Evolutionary conservation across 257 asterid genomes (phyloP), one percentile per base, ranked within the genome.

Genomic region (Verbena officinalis): DNA sequence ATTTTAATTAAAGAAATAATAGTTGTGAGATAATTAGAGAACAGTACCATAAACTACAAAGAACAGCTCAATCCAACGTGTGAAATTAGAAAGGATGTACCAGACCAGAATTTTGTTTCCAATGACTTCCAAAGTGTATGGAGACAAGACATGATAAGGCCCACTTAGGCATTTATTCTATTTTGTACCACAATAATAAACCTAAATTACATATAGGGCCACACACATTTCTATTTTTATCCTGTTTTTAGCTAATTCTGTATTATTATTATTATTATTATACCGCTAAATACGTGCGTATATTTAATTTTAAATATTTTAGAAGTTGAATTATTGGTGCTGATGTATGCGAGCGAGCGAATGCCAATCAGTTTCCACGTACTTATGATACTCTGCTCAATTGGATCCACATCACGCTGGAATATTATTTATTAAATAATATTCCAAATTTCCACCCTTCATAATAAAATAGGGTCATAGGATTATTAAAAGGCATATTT

Each of bases 391-490:
- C 23, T n/a, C n/a, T 43, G 51, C 67, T 48, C 14, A 59, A 69
- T 27, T 64, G 62, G 71, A 64, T 71, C 71, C 71, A 57, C 67
- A 9, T 64, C 71, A 64, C 21, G 10, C 40, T 36, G 36, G 3
- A 30, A 30, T 30, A 30, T 30, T n/a, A n/a, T 30, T 30, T 30
- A 30, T 30, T 30, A 30, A 30, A 30, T 30, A 30, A n/a, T n/a
- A n/a, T n/a, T n/a, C n/a, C n/a, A n/a, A n/a, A n/a, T n/a, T n/a
- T n/a, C n/a, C n/a, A n/a, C n/a, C n/a, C n/a, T n/a, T n/a, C n/a
- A n/a, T n/a, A n/a, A n/a, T n/a, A n/a, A n/a, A n/a, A n/a, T n/a
- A n/a, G n/a, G n/a, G n/a, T n/a, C n/a, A n/a, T n/a, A n/a, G n/a
- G n/a, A n/a, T n/a, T n/a, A n/a, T n/a, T n/a, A n/a, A n/a, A n/a